Evolutionary conservation across 768 basidiomycete genomes (phyloP), one percentile per base, ranked within the genome.

Genomic region (Gymnopilus junonius): DNA sequence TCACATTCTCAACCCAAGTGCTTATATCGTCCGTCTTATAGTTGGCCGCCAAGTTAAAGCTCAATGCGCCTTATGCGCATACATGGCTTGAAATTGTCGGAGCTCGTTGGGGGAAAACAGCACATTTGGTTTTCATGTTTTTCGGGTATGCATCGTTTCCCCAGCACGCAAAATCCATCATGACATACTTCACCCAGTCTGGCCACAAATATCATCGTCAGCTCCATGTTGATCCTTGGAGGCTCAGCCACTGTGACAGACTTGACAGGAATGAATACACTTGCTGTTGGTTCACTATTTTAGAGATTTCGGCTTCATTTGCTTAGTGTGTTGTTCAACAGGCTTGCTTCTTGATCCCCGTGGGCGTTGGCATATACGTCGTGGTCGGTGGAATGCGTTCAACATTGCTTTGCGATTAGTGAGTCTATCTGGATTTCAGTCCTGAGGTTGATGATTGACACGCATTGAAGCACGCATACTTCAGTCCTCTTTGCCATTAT

Each of bases 171-270:
- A 25, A 55, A 55, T 12, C 11, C 4, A 5, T 2, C 32, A 29
- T n/a, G 23, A 51, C 11, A 20, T 35, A 23, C 27, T 45, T n/a
- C 7, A 21, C 39, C 14, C 55, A 88, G 88, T n/a, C 79, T 97
- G 8, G 89, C 92, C 2, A 95, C 95, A 34, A 96, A 96, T 74
- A 82, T 97, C 59, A 92, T 96, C 69, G 94, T 95, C n/a, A 93
- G 91, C 53, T 92, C 89, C 11, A 93, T 91, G 90, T 79, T 90
- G 27, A 87, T 90, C 64, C 83, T 92, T 10, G 92, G 92, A 6
- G 90, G 91, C 3, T 90, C 92, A 0, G 95, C 95, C 0, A 96
- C 95, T 1, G 95, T 98, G 45, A 89, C 88, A 0, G 87, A 87
- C 66, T 74, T 98, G 64, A 95, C 95, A 0, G 95, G 94, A 0